Evolutionary conservation across 768 basidiomycete genomes (phyloP), one percentile per base, ranked within the genome.

Genomic region (Strobilomyces dryophilus): DNA sequence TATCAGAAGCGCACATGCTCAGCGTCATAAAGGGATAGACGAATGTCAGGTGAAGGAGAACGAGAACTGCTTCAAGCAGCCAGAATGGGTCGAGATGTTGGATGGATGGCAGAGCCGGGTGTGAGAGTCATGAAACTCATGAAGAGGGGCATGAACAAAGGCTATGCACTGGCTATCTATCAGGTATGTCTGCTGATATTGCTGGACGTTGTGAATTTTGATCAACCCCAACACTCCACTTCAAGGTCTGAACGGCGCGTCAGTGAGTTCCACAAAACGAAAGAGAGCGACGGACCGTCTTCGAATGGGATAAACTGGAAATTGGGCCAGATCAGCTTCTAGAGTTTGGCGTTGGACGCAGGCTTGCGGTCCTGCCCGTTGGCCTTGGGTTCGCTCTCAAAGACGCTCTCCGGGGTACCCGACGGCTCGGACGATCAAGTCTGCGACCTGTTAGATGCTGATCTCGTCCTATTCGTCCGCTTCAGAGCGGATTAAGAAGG

Each of bases 281-380:
- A 32, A 5, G 17, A 43, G 37, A 27, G 45, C 26, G 18, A 69
- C 76, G 39, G 57, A 90, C 90, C 90, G 69, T 82, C 57, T 31
- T 92, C 81, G 68, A 98, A 95, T 8, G 94, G 93, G 29, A 93
- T 97, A 71, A 98, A 98, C 70, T 87, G 63, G 75, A 95, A 97
- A 4, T 75, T 84, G 0, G 60, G 42, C 26, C 86, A 85, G 46
- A 94, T 83, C 48, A 89, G 73, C n/a, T 71, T 72, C 45, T 90
- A 65, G 7, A 97, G 75, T 70, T 95, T 95, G 64, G 80, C 83
- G 72, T 98, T 98, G 35, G 92, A 92, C 17, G 95, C 95, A 1
- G 95, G 94, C 73, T 98, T 98, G 60, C 94, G 85, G 80, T 86
- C 95, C 70, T 98, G 95, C 1, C 95, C 94, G 62, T 98, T 95